These are phyloP conservation scores for Phaeomoniella chlamydospora DNA, from an alignment of 2,329 filamentous ascomycete species.

Conservation along the genomic window DNA sequence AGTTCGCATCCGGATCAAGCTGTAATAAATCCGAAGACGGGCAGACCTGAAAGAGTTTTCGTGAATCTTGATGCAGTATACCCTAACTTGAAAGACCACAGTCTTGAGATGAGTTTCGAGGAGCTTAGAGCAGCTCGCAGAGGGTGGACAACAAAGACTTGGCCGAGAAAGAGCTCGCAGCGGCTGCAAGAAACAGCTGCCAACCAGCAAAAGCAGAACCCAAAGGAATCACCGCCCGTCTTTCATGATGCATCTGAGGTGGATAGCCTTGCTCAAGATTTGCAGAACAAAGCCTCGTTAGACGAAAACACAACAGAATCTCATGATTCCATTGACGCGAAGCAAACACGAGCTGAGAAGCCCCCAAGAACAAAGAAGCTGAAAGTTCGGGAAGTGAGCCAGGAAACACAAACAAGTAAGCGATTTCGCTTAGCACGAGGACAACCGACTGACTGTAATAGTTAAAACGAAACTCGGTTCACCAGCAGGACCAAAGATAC, in stretches of 20 bases:
- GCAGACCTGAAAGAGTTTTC: constrained; percentile 73
- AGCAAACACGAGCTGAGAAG: constrained; percentile 14
- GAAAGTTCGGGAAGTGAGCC: constrained; percentile 70
- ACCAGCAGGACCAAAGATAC: constrained; percentile 69
- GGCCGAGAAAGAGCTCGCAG: constrained; percentile 20
- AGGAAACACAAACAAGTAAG: constrained; percentile 82
- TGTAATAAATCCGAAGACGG: constrained; percentile 66
- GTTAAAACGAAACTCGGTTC: constrained; percentile 91
- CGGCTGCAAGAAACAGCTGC: constrained; percentile 41
- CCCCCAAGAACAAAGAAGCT: constrained; percentile 47
- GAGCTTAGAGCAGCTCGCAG: constrained; percentile 69
- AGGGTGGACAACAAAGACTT: constrained; percentile 50
- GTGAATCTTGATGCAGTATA: constrained; percentile 79
- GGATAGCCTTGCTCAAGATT: constrained; percentile 7
- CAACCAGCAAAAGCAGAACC: constrained; percentile 10
- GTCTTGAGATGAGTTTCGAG: constrained; percentile 76
- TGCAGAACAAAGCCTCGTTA: constrained; percentile 17
- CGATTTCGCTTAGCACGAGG: neutral
- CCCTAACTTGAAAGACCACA: constrained; percentile 55
- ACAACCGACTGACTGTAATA: constrained; percentile 20
- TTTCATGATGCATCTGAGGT: neutral
- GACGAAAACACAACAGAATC: constrained; percentile 10
- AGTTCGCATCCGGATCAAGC: constrained; percentile 51
- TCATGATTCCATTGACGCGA: constrained; percentile 7
- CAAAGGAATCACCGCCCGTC: neutral